Evolutionary conservation across 108 stramenopile genomes (phyloP).

Genomic region (Fistulifera solaris): DNA sequence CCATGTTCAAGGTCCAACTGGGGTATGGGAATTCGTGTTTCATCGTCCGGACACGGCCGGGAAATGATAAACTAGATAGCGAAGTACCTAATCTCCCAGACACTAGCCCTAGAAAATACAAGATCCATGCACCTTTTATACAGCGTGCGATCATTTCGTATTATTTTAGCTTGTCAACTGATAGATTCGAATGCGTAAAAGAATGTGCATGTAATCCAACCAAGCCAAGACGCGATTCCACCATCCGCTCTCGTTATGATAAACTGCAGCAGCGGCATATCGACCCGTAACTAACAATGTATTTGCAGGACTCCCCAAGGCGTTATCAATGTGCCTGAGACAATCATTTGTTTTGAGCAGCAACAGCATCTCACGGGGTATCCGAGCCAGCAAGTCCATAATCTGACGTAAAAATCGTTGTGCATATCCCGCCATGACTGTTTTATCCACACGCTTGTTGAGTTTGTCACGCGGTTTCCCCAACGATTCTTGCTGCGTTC

Average conservation of each 20-base stretch:
- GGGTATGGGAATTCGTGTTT: too few species aligned
- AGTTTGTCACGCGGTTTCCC: constrained; percentile 8
- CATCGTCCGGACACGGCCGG: too few species aligned
- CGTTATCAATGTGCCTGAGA: constrained; percentile 83
- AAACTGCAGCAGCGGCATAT: constrained; percentile 62
- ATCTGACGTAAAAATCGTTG: constrained; percentile 84
- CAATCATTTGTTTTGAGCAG: constrained; percentile 96
- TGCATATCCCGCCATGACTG: constrained; percentile 86
- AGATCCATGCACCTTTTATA: too few species aligned
- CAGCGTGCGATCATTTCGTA: too few species aligned
- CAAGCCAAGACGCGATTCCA: constrained; percentile 20
- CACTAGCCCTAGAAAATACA: too few species aligned
- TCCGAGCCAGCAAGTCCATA: constrained; percentile 56
- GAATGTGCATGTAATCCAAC: constrained; percentile 43
- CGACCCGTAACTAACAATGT: constrained; percentile 66
- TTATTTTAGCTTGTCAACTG: constrained; percentile 4
- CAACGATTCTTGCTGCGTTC: constrained; percentile 38
- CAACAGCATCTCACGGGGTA: constrained; percentile 87
- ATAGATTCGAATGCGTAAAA: constrained; percentile 42
- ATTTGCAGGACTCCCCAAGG: constrained; percentile 73
- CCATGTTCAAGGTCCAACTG: too few species aligned
- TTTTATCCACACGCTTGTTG: constrained; percentile 53
- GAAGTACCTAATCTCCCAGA: too few species aligned
- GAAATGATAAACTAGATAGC: too few species aligned
- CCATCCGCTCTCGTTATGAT: constrained; percentile 20